These are phyloP conservation scores for Fusarium sororula DNA, from an alignment of 2,329 filamentous ascomycete genomes.

Conservation along the genomic window DNA sequence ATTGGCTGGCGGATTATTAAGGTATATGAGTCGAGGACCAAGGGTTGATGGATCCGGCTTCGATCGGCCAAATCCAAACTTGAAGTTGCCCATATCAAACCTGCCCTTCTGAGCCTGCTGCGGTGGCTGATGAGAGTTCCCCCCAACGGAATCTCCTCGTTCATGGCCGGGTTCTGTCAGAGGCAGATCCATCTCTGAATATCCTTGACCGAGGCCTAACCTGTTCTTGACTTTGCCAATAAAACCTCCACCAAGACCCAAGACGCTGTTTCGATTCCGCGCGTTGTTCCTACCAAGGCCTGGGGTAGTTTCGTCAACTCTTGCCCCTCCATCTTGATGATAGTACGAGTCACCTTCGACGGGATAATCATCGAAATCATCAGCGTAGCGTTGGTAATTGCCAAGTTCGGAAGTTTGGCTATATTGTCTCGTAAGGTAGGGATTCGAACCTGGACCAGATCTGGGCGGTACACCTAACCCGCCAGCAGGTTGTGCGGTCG, in stretches of 20 bases:
- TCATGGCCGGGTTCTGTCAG: slow-evolving; percentile 77
- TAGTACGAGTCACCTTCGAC: slow-evolving; percentile 85
- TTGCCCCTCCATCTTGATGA: slow-evolving; percentile 78
- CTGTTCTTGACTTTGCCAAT: slow-evolving; percentile 89
- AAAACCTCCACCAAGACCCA: slow-evolving; percentile 86
- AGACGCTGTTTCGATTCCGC: slow-evolving; percentile 85
- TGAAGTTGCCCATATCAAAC: slow-evolving; percentile 81
- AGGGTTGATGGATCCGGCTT: slow-evolving; percentile 91
- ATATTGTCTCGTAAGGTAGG: slow-evolving; percentile 62
- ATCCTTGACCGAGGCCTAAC: slow-evolving; percentile 86
- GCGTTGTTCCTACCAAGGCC: slow-evolving; percentile 58
- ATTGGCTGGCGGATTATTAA: slow-evolving; percentile 97
- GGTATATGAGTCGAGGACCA: slow-evolving; percentile 89
- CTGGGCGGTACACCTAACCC: slow-evolving; percentile 38
- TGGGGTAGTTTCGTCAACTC: slow-evolving; percentile 63
- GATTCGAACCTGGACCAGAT: slow-evolving; percentile 42
- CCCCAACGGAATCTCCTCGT: slow-evolving; percentile 49
- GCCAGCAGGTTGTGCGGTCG: slow-evolving; percentile 53
- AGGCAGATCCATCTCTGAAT: slow-evolving; percentile 98
- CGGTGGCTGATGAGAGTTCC: slow-evolving; percentile 51
- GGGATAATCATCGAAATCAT: slow-evolving; percentile 83
- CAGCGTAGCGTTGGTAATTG: slow-evolving; percentile 92
- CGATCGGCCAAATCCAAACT: slow-evolving; percentile 86
- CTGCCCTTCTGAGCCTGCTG: slow-evolving; percentile 52
- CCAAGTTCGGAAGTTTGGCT: slow-evolving; percentile 83